Evolutionary conservation across 2,329 filamentous ascomycete species (phyloP).

Genomic region (Diaporthe longicolla): DNA sequence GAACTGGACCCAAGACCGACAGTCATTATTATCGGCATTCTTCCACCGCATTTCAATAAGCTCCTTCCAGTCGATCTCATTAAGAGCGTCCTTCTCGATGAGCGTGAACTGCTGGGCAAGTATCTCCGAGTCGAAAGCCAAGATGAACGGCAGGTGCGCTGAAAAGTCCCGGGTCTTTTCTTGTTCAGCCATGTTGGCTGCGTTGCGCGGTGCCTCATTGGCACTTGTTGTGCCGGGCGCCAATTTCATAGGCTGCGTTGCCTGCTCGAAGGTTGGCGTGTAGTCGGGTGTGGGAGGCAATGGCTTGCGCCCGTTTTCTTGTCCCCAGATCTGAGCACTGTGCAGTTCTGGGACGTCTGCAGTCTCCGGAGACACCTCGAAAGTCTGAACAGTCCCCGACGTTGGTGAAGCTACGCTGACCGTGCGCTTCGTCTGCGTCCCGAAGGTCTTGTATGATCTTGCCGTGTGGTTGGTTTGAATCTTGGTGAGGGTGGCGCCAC

Average conservation of each 20-base stretch:
- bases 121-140: slow-evolving; percentile 84
- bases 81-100: slow-evolving; percentile 87
- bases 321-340: slow-evolving; percentile 58
- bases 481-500: slow-evolving; percentile 22
- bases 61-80: slow-evolving; percentile 91
- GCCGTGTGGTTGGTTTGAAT: slow-evolving; percentile 51
- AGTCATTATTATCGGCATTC: slow-evolving; percentile 73
- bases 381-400: slow-evolving; percentile 63
- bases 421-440: slow-evolving; percentile 45
- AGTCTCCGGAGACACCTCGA: slow-evolving; percentile 58
- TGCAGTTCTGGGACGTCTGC: slow-evolving; percentile 55
- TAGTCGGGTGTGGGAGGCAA: slow-evolving; percentile 65
- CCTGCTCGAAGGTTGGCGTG: slow-evolving; percentile 60
- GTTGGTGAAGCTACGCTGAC: slow-evolving; percentile 57
- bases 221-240: slow-evolving; percentile 52
- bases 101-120: slow-evolving; percentile 88
- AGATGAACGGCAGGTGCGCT: slow-evolving; percentile 82
- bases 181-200: slow-evolving; percentile 50
- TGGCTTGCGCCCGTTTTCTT: slow-evolving; percentile 53
- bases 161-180: slow-evolving; percentile 57
- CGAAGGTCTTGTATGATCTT: slow-evolving; percentile 41
- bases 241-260: slow-evolving; percentile 51
- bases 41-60: slow-evolving; percentile 88
- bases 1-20: slow-evolving; percentile 86
- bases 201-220: slow-evolving; percentile 55